Evolutionary conservation across 257 asterid species (phyloP).

Genomic region (Solanum paucissectum): DNA sequence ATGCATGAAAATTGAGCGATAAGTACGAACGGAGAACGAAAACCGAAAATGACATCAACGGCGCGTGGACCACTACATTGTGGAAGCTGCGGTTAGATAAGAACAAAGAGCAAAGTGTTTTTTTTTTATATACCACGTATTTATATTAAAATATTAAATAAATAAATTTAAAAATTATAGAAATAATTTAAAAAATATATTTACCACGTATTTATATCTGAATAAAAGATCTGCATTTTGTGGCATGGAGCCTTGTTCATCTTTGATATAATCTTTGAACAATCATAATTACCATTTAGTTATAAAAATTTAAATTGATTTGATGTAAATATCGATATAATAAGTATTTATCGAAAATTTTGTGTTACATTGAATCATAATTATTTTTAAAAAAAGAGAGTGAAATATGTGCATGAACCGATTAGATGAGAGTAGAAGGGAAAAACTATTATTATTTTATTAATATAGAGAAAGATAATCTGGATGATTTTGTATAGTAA

Average conservation of each 20-base stretch:
- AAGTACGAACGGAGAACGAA: slow-evolving; percentile 7
- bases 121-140: background rate
- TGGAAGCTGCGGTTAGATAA: background rate
- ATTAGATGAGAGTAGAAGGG: no score
- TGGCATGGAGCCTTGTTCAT: background rate
- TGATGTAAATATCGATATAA: background rate
- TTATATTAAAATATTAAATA: background rate
- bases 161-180: no score
- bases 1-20: slow-evolving; percentile 24
- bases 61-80: background rate
- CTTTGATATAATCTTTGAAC: background rate
- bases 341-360: background rate
- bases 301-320: background rate
- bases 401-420: background rate
- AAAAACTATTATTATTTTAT: no score
- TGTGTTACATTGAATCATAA: background rate
- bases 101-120: background rate
- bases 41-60: background rate
- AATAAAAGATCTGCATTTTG: no score
- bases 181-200: no score
- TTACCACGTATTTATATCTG: no score
- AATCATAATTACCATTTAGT: background rate
- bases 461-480: background rate
- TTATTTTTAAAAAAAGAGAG: background rate
- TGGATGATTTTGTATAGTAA: background rate